Evolutionary conservation across 805 yeast genomes (phyloP).

Genomic region (Saturnispora serradocipensis): DNA sequence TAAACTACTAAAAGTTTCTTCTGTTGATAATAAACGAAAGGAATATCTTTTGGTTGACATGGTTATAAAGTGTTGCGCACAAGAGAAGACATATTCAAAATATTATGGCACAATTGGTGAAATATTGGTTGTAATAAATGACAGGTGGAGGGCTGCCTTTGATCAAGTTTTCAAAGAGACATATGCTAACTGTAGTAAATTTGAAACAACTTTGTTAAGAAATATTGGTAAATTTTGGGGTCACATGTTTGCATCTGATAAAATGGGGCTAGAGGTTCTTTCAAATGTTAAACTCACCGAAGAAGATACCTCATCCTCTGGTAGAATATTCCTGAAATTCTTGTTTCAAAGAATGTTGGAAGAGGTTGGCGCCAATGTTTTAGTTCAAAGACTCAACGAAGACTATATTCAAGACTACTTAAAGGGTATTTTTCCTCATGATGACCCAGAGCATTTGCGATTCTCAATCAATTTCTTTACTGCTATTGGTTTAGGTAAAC

Average conservation of each 20-base stretch:
- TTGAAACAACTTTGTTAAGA: constrained; percentile 64
- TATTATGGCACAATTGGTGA: constrained; percentile 73
- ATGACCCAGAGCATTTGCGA: constrained; percentile 42
- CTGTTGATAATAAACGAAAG: constrained; percentile 31
- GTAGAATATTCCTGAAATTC: constrained; percentile 73
- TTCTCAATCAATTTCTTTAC: constrained; percentile 88
- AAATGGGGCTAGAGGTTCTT: constrained; percentile 55
- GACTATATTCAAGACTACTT: constrained; percentile 40
- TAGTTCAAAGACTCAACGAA: constrained; percentile 44
- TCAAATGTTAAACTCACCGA: constrained; percentile 53
- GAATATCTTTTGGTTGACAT: constrained; percentile 57
- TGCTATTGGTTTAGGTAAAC: constrained; percentile 77
- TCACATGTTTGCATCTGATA: constrained; percentile 64
- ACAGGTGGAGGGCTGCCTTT: constrained; percentile 52
- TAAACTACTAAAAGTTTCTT: constrained; percentile 50
- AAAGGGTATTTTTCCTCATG: constrained; percentile 57
- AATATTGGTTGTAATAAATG: constrained; percentile 42
- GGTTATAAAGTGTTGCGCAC: constrained; percentile 72
- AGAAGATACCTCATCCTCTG: constrained; percentile 65
- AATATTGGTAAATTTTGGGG: constrained; percentile 84
- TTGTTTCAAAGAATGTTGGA: constrained; percentile 70
- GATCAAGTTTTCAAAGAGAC: constrained; percentile 42
- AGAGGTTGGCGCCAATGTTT: constrained; percentile 54
- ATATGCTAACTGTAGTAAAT: constrained; percentile 52
- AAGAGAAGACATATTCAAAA: constrained; percentile 80